phyloP scores from a whole-genome alignment of 768 basidiomycete genomes.

The Lactarius akahatsu region DNA sequence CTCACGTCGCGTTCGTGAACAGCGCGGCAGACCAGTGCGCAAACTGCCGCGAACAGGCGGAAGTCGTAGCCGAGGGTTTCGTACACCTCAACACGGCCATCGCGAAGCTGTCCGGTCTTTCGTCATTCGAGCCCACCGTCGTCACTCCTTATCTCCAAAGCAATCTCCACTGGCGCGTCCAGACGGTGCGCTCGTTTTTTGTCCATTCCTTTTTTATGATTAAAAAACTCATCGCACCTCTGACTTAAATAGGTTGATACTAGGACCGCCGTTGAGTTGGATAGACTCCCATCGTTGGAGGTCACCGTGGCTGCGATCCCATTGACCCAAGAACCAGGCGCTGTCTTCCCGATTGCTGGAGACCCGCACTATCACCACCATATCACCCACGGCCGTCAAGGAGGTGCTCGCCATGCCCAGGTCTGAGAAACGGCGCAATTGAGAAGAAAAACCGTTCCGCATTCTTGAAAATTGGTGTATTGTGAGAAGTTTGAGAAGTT shows the following conservation, averaged over 20 bases:
- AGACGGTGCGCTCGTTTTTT: conserved; percentile 36
- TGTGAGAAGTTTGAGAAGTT: neutral
- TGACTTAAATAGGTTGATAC: conserved; percentile 2
- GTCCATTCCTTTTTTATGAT: conserved; percentile 35
- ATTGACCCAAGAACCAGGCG: conserved; percentile 10
- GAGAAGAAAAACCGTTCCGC: neutral
- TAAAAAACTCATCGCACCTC: neutral
- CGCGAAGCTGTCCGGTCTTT: conserved; percentile 29
- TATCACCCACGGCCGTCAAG: conserved; percentile 19
- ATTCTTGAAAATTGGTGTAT: conserved; percentile 1
- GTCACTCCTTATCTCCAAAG: conserved; percentile 44
- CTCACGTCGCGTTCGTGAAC: conserved; percentile 46
- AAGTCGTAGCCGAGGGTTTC: conserved; percentile 42
- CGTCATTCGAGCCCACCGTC: conserved; percentile 40
- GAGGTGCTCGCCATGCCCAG: conserved; percentile 11
- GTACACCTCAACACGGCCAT: conserved; percentile 45
- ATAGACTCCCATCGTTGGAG: conserved; percentile 24
- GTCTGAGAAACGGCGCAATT: conserved; percentile 3
- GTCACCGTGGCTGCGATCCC: conserved; percentile 16
- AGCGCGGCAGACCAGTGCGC: conserved; percentile 38
- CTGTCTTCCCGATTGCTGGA: conserved; percentile 21
- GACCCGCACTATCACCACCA: conserved; percentile 12
- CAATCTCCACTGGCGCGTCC: conserved; percentile 44
- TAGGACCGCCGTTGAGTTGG: neutral
- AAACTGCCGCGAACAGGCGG: conserved; percentile 39